Evolutionary conservation across 2,329 filamentous ascomycete genomes (phyloP), one percentile per base, ranked within the genome.

Genomic region (Colletotrichum godetiae): DNA sequence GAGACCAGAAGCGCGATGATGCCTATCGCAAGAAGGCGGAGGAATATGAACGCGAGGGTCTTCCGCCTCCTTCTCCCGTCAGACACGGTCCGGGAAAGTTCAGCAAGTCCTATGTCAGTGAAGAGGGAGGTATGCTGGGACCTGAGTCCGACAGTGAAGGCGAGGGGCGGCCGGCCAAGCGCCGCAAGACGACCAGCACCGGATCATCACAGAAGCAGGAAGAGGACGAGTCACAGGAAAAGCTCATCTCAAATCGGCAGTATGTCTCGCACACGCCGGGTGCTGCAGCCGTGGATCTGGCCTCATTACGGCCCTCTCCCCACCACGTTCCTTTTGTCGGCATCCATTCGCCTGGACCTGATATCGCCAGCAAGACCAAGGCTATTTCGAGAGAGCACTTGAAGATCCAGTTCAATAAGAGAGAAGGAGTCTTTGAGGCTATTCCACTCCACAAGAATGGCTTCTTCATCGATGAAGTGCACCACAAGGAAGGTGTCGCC

Each of bases 331-430:
- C 92, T 3, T 88, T 94, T 71, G 87, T 95, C 61, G 90, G 90
- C 42, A 94, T 95, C 57, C 93, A 95, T 80, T 93, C 93, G 4
- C 91, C 90, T 0, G 88, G 89, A 2, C 88, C 88, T 5, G 86
- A 89, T 61, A 90, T 90, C 73, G 88, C 90, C 3, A 86, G 81
- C 73, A 90, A 89, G 75, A 94, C 93, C 63, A 93, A 93, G 78
- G 89, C 89, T 63, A 95, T 95, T 67, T 95, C 93, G 4, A 87
- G 93, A 74, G 86, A 92, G 76, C 94, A 96, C 80, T 85, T 94
- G 61, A 92, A 91, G 77, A 94, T 96, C 76, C 85, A 89, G 59
- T 95, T 92, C 82, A 93, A 93, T 77, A 86, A 89, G 74, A 84
- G 90, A 13, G 86, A 86, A 53, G 86, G 89, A 24, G 84, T 89